A percentile compares a stretch with the other conserved stretches of the same genome.
Evolutionary conservation across 2,329 filamentous ascomycete species (phyloP).

Genomic region (Phialocephala subalpina): DNA sequence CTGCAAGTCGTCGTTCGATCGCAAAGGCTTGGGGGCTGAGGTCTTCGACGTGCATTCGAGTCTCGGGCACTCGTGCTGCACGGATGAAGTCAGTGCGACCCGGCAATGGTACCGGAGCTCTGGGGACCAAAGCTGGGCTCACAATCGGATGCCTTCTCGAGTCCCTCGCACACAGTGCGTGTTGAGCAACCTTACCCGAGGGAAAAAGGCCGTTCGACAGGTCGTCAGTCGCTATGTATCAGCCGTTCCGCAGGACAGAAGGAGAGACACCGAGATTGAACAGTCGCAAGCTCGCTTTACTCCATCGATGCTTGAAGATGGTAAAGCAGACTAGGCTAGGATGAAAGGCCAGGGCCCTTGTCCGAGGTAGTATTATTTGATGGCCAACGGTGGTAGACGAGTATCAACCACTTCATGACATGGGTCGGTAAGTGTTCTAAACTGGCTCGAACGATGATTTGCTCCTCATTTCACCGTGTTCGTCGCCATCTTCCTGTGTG

Average conservation of each 20-base stretch:
- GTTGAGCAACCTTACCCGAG: conserved; percentile 13
- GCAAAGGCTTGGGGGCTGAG: neutral
- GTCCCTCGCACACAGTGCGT: neutral
- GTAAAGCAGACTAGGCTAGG: neutral
- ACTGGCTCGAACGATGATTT: conserved; percentile 4
- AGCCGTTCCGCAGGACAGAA: conserved; percentile 22
- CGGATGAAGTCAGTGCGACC: conserved; percentile 21
- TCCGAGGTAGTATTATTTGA: conserved; percentile 2
- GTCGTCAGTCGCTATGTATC: neutral
- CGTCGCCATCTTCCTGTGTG: conserved; percentile 4
- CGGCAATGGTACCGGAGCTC: conserved; percentile 19
- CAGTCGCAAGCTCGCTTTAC: conserved; percentile 12
- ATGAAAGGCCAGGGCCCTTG: neutral
- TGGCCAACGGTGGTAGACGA: neutral
- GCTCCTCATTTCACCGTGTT: conserved; percentile 19
- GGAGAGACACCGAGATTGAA: conserved; percentile 16
- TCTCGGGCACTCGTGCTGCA: conserved; percentile 3
- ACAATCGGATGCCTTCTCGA: neutral
- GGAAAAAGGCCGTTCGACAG: neutral
- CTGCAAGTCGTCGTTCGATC: conserved; percentile 6
- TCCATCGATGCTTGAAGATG: conserved; percentile 11
- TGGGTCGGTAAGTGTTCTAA: conserved; percentile 1
- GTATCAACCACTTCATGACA: neutral
- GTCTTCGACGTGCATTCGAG: neutral
- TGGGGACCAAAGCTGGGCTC: conserved; percentile 12